Conservation (phyloP, 441 rosid species). For the Brassica balearica region DNA sequence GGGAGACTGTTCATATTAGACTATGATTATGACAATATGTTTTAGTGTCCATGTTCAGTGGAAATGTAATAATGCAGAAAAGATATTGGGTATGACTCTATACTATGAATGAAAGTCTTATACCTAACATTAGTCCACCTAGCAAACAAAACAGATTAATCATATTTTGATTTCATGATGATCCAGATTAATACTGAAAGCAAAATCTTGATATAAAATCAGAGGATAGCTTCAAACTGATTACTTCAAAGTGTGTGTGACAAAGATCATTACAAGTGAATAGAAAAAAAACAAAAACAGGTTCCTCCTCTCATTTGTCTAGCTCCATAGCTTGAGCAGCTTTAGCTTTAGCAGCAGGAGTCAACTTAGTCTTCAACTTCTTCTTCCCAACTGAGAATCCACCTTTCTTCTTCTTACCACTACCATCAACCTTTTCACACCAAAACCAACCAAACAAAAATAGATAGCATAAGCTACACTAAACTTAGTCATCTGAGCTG, state of each 20-base stretch:
- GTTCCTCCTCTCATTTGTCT: conserved; percentile 57
- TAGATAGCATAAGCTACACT: conserved; percentile 16
- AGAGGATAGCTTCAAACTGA: conserved; percentile 22
- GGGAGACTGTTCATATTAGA: conserved; percentile 27
- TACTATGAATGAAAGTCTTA: neutral
- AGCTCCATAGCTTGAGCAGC: conserved; percentile 96
- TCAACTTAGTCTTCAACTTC: conserved; percentile 81
- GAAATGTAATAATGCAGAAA: conserved; percentile 23
- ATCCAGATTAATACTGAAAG: neutral
- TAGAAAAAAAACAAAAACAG: neutral
- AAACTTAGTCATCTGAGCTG: neutral
- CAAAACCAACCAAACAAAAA: conserved; percentile 12
- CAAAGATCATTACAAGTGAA: conserved; percentile 27
- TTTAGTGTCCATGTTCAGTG: conserved; percentile 3
- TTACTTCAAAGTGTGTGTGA: conserved; percentile 15
- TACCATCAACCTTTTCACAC: conserved; percentile 67
- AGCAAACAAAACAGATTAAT: conserved; percentile 11
- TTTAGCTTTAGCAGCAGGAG: conserved; percentile 78
- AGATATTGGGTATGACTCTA: conserved; percentile 4
- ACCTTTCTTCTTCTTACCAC: conserved; percentile 70
- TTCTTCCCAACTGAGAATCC: conserved; percentile 89
- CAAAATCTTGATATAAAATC: conserved; percentile 18
- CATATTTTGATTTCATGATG: neutral
- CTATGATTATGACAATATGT: conserved; percentile 20
- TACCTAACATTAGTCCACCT: neutral